phyloP scores from a whole-genome alignment of 2,329 filamentous ascomycete species.

The Coccinonectria pachysandricola region DNA sequence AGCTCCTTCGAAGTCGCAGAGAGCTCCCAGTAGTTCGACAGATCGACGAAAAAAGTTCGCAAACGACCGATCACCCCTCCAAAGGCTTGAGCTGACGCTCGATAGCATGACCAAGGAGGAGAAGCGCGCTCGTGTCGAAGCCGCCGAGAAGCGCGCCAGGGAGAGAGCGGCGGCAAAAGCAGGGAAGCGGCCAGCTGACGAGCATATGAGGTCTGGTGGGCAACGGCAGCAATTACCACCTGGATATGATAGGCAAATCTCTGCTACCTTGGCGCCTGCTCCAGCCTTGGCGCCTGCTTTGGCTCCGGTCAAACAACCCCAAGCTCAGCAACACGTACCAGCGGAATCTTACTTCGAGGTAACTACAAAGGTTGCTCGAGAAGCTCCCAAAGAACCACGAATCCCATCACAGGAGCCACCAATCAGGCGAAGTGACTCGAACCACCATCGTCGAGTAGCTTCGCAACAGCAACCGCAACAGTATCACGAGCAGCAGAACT shows the following conservation, averaged over 20 bases:
- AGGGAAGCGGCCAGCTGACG: slow-evolving; percentile 12
- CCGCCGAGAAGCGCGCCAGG: slow-evolving; percentile 65
- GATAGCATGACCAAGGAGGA: slow-evolving; percentile 94
- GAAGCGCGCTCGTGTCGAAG: slow-evolving; percentile 73
- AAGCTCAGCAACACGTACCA: slow-evolving; percentile 9
- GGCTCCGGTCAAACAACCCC: slow-evolving; percentile 6
- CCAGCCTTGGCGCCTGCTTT: slow-evolving; percentile 7
- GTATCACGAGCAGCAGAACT: no score
- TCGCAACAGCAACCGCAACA: no score
- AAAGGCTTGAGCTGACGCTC: slow-evolving; percentile 84
- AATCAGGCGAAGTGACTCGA: no score
- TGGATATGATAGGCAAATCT: slow-evolving; percentile 10
- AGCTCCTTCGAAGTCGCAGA: slow-evolving; percentile 22
- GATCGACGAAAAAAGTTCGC: slow-evolving; percentile 53
- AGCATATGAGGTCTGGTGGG: slow-evolving; percentile 10
- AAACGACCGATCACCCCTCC: slow-evolving; percentile 77
- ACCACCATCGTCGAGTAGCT: no score
- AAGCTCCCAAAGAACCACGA: slow-evolving; percentile 4
- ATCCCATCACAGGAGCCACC: no score
- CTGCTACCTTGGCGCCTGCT: no score
- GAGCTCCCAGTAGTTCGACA: slow-evolving; percentile 28
- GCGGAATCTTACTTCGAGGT: no score
- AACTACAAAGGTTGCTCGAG: slow-evolving; percentile 6
- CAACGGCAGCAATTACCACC: slow-evolving; percentile 12
- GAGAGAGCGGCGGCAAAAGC: slow-evolving; percentile 43